Evolutionary conservation across 2,329 filamentous ascomycete genomes (phyloP), one percentile per base, ranked within the genome.

Genomic region (Botryosphaeria dothidea): DNA sequence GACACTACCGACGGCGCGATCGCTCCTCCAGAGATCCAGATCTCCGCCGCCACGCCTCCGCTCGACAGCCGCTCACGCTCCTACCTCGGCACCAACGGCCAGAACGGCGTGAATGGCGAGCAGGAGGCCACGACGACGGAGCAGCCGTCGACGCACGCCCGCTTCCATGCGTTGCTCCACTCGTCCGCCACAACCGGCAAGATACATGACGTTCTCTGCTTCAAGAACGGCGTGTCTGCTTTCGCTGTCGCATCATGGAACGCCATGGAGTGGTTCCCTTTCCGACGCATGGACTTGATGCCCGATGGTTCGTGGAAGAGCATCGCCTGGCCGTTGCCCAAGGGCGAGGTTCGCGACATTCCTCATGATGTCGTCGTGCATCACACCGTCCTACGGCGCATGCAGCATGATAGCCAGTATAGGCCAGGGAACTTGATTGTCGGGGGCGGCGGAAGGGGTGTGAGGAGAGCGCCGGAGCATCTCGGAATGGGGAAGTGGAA

Each of bases 201-300:
- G 27, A 85, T 92, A 46, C 91, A 94, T 72, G 91, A 93, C 74
- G 91, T 89, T 3, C 83, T 93, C 0, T 79, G 84, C 56, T 92
- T 87, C 70, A 82, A 83, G 13, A 84, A 86, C 13, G 90, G 90
- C 0, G 79, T 90, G 3, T 75, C 82, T 0, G 67, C 68, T 25
- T 64, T 79, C 3, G 85, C 87, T 0, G 90, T 92, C 0, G 69
- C 89, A 0, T 84, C 83, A 2, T 94, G 91, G 91, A 90, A 88
- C 51, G 67, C 92, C 23, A 92, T 94, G 91, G 92, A 94, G 72
- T 93, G 90, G 73, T 80, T 94, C 25, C 92, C 92, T 0, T 93
- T 94, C 78, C 85, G 90, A 1, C 83, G 92, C 25, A 93, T 95
- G 90, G 92, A 94, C 69, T 79, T 94, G 7, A 87, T 88, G 67